Base-by-base conservation (phyloP, 177 flowering plant species). In the Vitis hybrid region DNA sequence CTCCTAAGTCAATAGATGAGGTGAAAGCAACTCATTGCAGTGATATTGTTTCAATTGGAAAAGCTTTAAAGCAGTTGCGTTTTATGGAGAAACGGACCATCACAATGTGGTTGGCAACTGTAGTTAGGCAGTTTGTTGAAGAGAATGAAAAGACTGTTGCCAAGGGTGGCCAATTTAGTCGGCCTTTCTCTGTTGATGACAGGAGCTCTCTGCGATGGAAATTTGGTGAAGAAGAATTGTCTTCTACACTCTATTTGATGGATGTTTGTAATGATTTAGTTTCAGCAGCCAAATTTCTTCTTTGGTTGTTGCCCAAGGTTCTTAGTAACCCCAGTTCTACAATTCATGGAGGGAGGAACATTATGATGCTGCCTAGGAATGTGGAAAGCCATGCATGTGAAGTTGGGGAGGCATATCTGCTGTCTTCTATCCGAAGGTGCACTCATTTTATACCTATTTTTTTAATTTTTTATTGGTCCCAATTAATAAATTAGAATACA, bases 161-260 rank as follows among this genome's bases (percentile, higher is more conserved):
- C 32, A 89, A 86, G 73, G 80, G 72, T 69, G 91, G 86, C 18
- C 97, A 87, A 66, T 74, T 72, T 75, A 71, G 80, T 66, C 83
- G 91, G 68, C 56, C 85, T 27, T 83, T 77, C 27, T 56, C 90
- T 66, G 77, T 68, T 70, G 92, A 89, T 76, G 97, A 87, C 11
- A 80, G 76, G 71, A 78, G 79, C 72, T 70, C 85, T 62, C 13
- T 67, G 1, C 75, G 64, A n/a, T 94, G 99, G 99, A 96, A 86
- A 83, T 92, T 96, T 67, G 88, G 91, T 69, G 98, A 94, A 76
- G 97, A 94, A 73, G 97, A 89, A 73, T 83, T 96, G 58, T 85
- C 93, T 46, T 60, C 78, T 62, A 79, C 92, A 70, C 72, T 96
- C 14, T 94, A 92, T 82, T 72, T 94, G 74, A 74, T 94, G 84